Evolutionary conservation across 352 stramenopile species (phyloP).

Genomic region (Elongisporangium undulatum): DNA sequence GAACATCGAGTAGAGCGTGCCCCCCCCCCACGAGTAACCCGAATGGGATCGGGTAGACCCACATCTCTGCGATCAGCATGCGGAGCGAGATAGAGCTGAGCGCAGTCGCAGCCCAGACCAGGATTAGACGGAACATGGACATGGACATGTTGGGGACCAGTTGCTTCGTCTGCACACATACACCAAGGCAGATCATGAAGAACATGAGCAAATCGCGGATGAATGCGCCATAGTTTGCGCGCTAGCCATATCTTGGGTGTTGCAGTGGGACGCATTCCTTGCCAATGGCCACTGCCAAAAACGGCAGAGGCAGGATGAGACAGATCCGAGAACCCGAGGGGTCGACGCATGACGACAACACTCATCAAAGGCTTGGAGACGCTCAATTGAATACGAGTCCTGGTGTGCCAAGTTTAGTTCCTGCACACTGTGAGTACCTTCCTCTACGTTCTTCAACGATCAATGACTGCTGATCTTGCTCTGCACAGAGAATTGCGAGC

Average conservation of each 20-base stretch:
- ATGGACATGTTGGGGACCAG: conserved; percentile 9
- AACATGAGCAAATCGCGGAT: conserved; percentile 12
- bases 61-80: neutral
- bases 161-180: neutral
- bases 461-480: too few relatives aligned
- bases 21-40: neutral
- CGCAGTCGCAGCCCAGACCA: neutral
- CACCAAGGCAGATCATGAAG: conserved; percentile 6
- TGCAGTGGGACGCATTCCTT: conserved; percentile 4
- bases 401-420: neutral
- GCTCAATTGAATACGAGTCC: conserved; percentile 3
- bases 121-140: neutral
- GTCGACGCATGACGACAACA: conserved; percentile 1
- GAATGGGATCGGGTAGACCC: neutral
- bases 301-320: neutral
- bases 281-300: neutral
- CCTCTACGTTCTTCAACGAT: too few relatives aligned
- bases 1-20: neutral
- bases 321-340: conserved; percentile 1
- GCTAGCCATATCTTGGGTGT: conserved; percentile 6
- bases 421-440: too few relatives aligned
- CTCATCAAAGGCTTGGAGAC: conserved; percentile 4
- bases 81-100: neutral
- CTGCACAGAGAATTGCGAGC: too few relatives aligned
- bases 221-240: conserved; percentile 21